Percentiles rank a stretch among this genome's conserved stretches.
These are phyloP conservation scores for Tylopilus felleus DNA, from an alignment of 768 basidiomycete genomes.

Conservation along the genomic window DNA sequence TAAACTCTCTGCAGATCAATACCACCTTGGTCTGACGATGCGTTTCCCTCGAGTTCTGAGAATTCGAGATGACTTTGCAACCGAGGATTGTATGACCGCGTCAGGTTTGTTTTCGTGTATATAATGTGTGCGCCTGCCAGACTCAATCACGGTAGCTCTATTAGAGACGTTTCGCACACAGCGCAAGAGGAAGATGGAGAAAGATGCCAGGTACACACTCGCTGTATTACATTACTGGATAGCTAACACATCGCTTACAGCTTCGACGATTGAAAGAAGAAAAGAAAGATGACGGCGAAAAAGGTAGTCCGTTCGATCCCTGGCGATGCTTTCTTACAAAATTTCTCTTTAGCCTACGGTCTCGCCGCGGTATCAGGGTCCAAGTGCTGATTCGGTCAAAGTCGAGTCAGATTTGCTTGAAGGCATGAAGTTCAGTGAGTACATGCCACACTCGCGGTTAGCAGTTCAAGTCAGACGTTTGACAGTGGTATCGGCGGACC, in stretches of 20 bases:
- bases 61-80: conserved; percentile 75
- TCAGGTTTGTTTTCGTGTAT: conserved; percentile 44
- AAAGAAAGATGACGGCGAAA: conserved; percentile 24
- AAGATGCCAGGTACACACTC: conserved; percentile 46
- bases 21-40: conserved; percentile 84
- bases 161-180: conserved; percentile 59
- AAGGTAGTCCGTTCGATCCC: conserved; percentile 18
- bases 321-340: background rate
- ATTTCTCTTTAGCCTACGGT: conserved; percentile 43
- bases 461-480: background rate
- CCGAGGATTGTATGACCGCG: conserved; percentile 71
- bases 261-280: conserved; percentile 33
- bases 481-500: conserved; percentile 72
- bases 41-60: conserved; percentile 85
- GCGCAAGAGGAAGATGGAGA: conserved; percentile 74
- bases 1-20: conserved; percentile 54
- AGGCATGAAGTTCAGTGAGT: conserved; percentile 77
- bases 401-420: conserved; percentile 66
- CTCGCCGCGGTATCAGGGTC: conserved; percentile 65
- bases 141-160: conserved; percentile 40
- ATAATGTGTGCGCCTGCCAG: background rate
- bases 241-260: conserved; percentile 11
- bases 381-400: conserved; percentile 56
- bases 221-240: background rate
- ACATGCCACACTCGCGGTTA: background rate